These are phyloP conservation scores for Leishmania gerbilli DNA, from an alignment of 208 protist genomes.

Conservation along the genomic window DNA sequence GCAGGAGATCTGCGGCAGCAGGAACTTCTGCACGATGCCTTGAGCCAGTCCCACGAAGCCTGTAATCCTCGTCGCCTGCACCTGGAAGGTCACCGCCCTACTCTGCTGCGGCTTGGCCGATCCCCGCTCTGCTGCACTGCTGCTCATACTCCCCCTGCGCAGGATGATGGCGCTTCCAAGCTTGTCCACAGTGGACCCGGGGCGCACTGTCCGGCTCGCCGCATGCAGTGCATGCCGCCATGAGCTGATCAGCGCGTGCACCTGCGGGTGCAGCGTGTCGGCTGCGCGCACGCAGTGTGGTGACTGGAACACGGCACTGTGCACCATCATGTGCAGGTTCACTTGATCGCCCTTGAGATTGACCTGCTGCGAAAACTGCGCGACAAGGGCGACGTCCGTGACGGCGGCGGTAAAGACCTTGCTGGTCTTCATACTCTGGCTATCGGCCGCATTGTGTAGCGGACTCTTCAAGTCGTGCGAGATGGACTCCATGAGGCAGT, in stretches of 20 bases:
- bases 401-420: constrained; percentile 39
- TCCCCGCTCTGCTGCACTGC: not conserved
- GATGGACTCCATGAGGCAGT: constrained; percentile 43
- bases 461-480: not conserved
- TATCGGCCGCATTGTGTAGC: not conserved
- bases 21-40: constrained; percentile 46
- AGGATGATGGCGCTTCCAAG: not conserved
- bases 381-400: constrained; percentile 34
- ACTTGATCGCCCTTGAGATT: constrained; percentile 53
- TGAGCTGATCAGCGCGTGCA: constrained; percentile 53
- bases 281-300: constrained; percentile 61
- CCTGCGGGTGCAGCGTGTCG: constrained; percentile 75
- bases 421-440: constrained; percentile 7
- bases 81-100: constrained; percentile 40
- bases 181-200: not conserved
- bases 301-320: constrained; percentile 38
- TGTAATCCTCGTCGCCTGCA: constrained; percentile 65
- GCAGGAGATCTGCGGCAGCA: constrained; percentile 62
- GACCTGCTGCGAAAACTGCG: constrained; percentile 53
- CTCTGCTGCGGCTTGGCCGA: not conserved
- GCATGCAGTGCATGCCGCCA: constrained; percentile 50
- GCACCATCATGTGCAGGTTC: constrained; percentile 63
- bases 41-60: constrained; percentile 58
- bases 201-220: constrained; percentile 17
- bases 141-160: not conserved